Base-by-base conservation (phyloP, 371 early-diverging fungal genomes). In the Haplosporangium sp. region DNA sequence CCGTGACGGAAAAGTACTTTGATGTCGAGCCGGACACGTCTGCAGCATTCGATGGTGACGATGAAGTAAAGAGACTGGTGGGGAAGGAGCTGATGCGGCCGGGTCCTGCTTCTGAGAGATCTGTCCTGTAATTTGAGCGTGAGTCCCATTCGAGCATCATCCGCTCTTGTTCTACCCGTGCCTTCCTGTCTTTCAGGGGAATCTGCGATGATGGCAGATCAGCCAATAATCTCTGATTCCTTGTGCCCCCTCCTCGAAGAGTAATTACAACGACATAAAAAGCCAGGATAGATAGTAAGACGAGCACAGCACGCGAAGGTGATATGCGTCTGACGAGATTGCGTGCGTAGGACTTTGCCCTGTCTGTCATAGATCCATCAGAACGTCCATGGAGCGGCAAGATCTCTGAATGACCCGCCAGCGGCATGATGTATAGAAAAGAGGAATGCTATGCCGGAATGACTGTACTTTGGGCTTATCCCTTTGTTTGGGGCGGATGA, bases 1-100 rank as follows among this genome's bases (percentile, higher is more conserved):
- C 90, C 10, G 89, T 87, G 21, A 89, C 80, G 12, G 88, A 85
- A 42, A 85, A 80, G 46, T 72, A 79, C 41, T 72, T 72, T 48
- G 79, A 72, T 6, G 68, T 47, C 13, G 41, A 9, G 37, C 29
- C 21, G 5, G 63, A 9, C 18, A 45, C 9, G 7, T 63, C 36
- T 8, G 50, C 52, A 9, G 71, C 5, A n/a, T 60, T 48, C 16
- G 50, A 52, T 38, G 57, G 37, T 13, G 47, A 29, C 12, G 66
- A 46, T 42, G 69, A 51, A 10, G 61, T 53, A 48, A 76, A 76
- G 52, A 76, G 67, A 36, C 53, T 54, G 16, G 63, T 53, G n/a
- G 77, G 63, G 51, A 55, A 79, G 38, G 73, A 63, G 29, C 73
- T 72, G 50, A 62, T 54, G 38, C 73, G 79, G 41, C 62, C 48